Evolutionary conservation across 2,329 filamentous ascomycete genomes (phyloP).

Genomic region (Trichophyton simii): DNA sequence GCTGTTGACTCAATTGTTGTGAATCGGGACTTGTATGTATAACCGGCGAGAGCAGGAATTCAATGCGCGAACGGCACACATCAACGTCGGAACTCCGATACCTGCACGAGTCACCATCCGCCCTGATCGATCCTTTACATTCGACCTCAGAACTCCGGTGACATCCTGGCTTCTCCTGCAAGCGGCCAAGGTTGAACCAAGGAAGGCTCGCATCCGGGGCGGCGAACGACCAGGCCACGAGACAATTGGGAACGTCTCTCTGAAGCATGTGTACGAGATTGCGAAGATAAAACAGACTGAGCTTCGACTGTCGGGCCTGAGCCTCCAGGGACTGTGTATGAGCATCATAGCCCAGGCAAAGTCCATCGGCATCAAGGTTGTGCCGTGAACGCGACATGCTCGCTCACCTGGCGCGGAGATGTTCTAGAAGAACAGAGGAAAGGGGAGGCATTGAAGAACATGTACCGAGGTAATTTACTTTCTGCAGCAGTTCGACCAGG

Average conservation of each 20-base stretch:
- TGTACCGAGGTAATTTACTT: background rate
- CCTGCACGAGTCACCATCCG: constrained; percentile 85
- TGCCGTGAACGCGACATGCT: constrained; percentile 37
- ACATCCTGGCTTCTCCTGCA: constrained; percentile 81
- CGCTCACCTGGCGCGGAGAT: background rate
- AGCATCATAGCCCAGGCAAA: constrained; percentile 63
- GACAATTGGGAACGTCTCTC: constrained; percentile 66
- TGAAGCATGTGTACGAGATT: constrained; percentile 97
- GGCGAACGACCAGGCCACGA: constrained; percentile 64
- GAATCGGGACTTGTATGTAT: background rate
- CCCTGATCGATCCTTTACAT: constrained; percentile 82
- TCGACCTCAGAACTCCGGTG: constrained; percentile 87
- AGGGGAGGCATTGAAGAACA: background rate
- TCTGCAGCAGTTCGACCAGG: background rate
- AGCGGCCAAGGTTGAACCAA: constrained; percentile 59
- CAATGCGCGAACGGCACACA: constrained; percentile 84
- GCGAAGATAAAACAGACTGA: constrained; percentile 88
- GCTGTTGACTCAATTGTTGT: background rate
- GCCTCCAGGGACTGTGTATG: constrained; percentile 58
- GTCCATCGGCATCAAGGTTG: constrained; percentile 60
- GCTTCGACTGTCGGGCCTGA: constrained; percentile 57
- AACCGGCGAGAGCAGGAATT: constrained; percentile 56
- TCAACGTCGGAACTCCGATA: constrained; percentile 69
- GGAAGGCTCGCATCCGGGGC: constrained; percentile 63
- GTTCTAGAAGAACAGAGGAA: background rate